phyloP scores from a whole-genome alignment of 75 land plant species.

The Ceratopteris richardii region DNA sequence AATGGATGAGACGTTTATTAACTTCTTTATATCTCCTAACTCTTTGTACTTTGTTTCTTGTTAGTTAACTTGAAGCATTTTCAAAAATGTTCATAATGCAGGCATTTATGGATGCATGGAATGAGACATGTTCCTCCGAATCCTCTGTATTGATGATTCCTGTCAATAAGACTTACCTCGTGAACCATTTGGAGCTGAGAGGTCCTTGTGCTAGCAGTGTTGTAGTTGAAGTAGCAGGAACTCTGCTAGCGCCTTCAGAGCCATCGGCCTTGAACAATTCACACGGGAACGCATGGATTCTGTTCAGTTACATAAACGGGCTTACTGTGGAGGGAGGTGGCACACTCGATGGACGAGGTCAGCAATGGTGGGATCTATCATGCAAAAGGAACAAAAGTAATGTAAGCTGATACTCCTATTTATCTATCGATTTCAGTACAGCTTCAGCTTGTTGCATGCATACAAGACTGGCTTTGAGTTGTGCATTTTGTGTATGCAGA shows the following conservation, averaged over 20 bases:
- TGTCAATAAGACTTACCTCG: constrained; percentile 26
- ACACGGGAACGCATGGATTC: constrained; percentile 46
- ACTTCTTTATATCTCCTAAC: no score
- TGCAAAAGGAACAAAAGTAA: constrained; percentile 66
- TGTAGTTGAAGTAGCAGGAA: constrained; percentile 57
- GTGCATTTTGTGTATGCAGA: constrained; percentile 25
- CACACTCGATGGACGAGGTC: constrained; percentile 72
- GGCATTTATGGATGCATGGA: constrained; percentile 62
- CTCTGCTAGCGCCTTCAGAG: constrained; percentile 65
- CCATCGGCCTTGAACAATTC: constrained; percentile 57
- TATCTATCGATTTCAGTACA: neutral
- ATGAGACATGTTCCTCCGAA: constrained; percentile 36
- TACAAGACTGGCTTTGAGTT: neutral
- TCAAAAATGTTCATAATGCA: no score
- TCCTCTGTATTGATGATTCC: constrained; percentile 62
- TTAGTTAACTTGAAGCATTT: no score
- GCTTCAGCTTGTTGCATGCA: neutral
- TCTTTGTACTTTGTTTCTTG: no score
- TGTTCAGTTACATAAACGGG: constrained; percentile 47
- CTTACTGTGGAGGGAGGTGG: constrained; percentile 65
- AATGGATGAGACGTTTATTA: no score
- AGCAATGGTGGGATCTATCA: constrained; percentile 86
- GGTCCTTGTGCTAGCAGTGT: constrained; percentile 53
- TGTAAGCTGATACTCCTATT: constrained; percentile 21
- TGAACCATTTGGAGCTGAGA: constrained; percentile 42